Evolutionary conservation across 495 filamentous ascomycete genomes (phyloP).

Genomic region (Aspergillus incahuasiensis): DNA sequence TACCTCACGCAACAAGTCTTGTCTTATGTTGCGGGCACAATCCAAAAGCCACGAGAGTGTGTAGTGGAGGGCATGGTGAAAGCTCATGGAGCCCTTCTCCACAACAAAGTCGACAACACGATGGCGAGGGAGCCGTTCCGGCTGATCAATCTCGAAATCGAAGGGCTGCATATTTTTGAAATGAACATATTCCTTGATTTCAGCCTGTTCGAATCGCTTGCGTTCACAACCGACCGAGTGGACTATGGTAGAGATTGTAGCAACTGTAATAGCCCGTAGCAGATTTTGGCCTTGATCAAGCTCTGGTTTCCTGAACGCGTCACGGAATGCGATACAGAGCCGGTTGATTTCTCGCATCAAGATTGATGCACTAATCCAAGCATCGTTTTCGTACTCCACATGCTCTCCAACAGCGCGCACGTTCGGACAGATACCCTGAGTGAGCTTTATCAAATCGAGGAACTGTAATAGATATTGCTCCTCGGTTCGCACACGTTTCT

Average conservation of each 20-base stretch:
- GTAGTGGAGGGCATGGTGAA: constrained; percentile 96
- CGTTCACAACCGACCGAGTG: constrained; percentile 87
- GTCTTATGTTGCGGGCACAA: constrained; percentile 70
- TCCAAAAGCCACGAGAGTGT: constrained; percentile 97
- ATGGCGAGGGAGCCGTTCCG: constrained; percentile 35
- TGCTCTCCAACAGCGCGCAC: constrained; percentile 87
- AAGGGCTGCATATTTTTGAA: constrained; percentile 76
- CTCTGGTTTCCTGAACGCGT: constrained; percentile 69
- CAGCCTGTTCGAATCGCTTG: constrained; percentile 77
- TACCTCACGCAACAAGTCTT: constrained; percentile 57
- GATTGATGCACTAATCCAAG: constrained; percentile 94
- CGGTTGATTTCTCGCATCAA: constrained; percentile 93
- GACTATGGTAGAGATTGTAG: constrained; percentile 72
- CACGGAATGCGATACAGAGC: constrained; percentile 80
- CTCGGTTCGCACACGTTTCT: constrained; percentile 73
- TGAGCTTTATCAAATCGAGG: constrained; percentile 88
- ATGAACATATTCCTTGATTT: constrained; percentile 75
- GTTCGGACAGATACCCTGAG: constrained; percentile 96
- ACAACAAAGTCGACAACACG: constrained; percentile 82
- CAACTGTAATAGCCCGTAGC: constrained; percentile 65
- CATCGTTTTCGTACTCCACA: constrained; percentile 95
- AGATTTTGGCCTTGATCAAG: constrained; percentile 57
- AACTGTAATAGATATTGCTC: constrained; percentile 88
- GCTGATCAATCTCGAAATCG: constrained; percentile 66
- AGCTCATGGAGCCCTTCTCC: constrained; percentile 86